Evolutionary conservation across 495 filamentous ascomycete species (phyloP), one percentile per base, ranked within the genome.

Genomic region (Melanomma pulvis-pyrius): DNA sequence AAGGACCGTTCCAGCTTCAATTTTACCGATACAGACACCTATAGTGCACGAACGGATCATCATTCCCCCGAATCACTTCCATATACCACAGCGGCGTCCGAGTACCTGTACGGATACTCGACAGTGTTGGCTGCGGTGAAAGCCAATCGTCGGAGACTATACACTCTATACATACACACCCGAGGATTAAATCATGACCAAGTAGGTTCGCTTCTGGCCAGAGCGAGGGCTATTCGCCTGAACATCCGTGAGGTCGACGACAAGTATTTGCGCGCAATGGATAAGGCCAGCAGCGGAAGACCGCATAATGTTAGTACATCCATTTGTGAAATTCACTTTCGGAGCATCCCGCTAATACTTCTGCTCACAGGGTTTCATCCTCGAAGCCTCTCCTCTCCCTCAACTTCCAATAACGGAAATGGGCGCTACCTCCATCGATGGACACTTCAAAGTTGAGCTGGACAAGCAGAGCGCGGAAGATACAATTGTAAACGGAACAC

Each of bases 51-150:
- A 30, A 30, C 30, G 13, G 28, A 36, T 1, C 24, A 30, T 48
- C 24, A 30, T 48, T 47, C 25, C 17, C 58, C 28, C 7, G 65
- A 68, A 21, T 17, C 39, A 2, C 54, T 96, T 47, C 88, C 88
- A 2, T 92, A 91, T 72, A 92, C 90, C 1, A 93, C 90, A 2
- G 88, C 92, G 0, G 90, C 92, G 39, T 94, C 92, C 1, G 88
- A 96, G 64, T 98, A 96, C 74, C 83, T 98, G 8, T 98, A 96
- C 73, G 94, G 94, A 15, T 84, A 83, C 17, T 87, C 87, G 8
- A 84, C 88, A 1, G 90, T 97, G n/a, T 85, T 89, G 59, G 90
- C 93, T 7, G 93, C 93, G 1, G 77, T 98, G 21, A 86, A 80
- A 61, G 83, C 85, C 53, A 76, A 79, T 21, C 82, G 84, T 12